These are phyloP conservation scores for Leucocoprinus birnbaumii DNA, from an alignment of 768 basidiomycete genomes.

Conservation along the genomic window DNA sequence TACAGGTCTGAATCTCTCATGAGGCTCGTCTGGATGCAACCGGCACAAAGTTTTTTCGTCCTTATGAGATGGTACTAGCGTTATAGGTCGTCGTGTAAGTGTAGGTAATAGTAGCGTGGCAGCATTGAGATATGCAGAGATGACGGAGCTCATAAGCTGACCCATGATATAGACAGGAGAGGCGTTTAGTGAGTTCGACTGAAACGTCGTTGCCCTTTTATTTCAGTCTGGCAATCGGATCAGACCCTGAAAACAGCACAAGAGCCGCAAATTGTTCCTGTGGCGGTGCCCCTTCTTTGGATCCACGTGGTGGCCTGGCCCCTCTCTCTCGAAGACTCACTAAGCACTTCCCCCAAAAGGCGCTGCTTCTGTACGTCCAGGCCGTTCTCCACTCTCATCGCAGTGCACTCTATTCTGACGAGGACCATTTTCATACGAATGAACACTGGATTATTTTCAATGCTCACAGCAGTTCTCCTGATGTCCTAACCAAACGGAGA, in stretches of 20 bases:
- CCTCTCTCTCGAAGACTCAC: background rate
- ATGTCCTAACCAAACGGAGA: background rate
- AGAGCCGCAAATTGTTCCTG: background rate
- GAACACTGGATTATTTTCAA: background rate
- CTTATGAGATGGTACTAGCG: background rate
- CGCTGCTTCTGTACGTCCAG: too few species aligned
- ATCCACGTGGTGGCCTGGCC: background rate
- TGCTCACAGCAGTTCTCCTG: background rate
- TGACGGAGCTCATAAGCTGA: background rate
- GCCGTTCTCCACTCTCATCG: background rate
- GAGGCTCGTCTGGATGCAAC: background rate
- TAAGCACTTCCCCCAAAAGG: background rate
- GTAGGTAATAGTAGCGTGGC: background rate
- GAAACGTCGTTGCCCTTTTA: background rate
- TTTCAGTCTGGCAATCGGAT: background rate
- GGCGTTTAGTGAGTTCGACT: background rate
- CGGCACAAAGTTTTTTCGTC: background rate
- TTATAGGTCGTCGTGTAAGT: background rate
- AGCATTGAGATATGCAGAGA: background rate
- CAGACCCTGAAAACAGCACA: background rate
- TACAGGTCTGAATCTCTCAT: too few species aligned
- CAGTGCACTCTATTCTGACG: background rate
- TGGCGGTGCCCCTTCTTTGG: constrained; percentile 1
- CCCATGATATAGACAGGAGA: background rate
- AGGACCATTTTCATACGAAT: background rate